phyloP scores from a whole-genome alignment of 2,329 filamentous ascomycete genomes.

The Chrysosporium queenslandicum region DNA sequence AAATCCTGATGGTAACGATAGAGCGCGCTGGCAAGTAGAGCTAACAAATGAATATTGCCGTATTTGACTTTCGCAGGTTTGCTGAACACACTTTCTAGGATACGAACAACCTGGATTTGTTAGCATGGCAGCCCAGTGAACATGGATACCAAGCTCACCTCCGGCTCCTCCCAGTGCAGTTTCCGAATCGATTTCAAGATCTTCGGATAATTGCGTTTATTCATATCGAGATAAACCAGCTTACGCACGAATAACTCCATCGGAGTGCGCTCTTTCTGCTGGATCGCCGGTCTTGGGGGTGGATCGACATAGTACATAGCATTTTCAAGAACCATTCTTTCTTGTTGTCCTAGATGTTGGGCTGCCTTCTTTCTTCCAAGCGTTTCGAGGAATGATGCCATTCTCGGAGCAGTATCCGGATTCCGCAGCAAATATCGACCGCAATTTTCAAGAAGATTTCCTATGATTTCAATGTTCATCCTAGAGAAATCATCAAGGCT shows the following conservation, averaged over 20 bases:
- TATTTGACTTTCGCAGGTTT: constrained; percentile 97
- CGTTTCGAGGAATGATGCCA: constrained; percentile 89
- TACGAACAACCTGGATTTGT: constrained; percentile 50
- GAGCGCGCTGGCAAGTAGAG: constrained; percentile 76
- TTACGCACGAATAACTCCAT: constrained; percentile 89
- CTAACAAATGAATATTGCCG: constrained; percentile 87
- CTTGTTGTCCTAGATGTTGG: constrained; percentile 87
- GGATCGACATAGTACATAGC: constrained; percentile 97
- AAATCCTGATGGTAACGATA: constrained; percentile 90
- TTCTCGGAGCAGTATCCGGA: constrained; percentile 81
- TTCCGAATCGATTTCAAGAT: constrained; percentile 89
- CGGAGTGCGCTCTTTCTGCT: constrained; percentile 91
- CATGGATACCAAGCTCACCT: constrained; percentile 41
- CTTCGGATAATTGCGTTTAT: constrained; percentile 86
- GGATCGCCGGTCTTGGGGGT: constrained; percentile 82
- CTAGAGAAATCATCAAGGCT: constrained; percentile 94
- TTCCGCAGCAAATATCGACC: constrained; percentile 88
- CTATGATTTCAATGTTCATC: constrained; percentile 99
- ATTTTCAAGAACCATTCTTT: constrained; percentile 97
- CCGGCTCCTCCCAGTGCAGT: constrained; percentile 91
- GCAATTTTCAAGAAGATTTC: constrained; percentile 90
- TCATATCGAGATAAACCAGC: constrained; percentile 86
- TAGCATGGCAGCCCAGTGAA: not conserved
- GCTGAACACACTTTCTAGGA: constrained; percentile 83
- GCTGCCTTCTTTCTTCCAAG: constrained; percentile 91